These are phyloP conservation scores for Bassia scoparia DNA, from an alignment of 148 eudicot genomes.

Conservation along the genomic window DNA sequence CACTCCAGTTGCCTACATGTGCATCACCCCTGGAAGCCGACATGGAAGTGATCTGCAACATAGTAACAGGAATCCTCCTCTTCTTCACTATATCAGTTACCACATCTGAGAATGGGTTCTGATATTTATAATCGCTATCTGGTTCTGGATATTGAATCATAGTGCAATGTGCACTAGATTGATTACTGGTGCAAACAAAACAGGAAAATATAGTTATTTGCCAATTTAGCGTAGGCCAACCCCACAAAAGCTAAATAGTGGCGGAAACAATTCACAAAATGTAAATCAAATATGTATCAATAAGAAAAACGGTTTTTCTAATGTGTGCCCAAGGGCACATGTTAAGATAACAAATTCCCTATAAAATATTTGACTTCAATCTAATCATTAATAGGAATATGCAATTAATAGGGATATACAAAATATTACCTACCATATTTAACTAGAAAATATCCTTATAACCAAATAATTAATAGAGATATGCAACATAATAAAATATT, in stretches of 20 bases:
- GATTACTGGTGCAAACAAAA: conserved; percentile 40
- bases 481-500: too few species aligned
- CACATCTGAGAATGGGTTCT: conserved; percentile 43
- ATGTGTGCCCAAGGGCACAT: too few species aligned
- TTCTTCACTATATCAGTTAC: conserved; percentile 39
- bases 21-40: conserved; percentile 61
- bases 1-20: conserved; percentile 65
- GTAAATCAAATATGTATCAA: not conserved
- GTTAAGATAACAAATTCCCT: too few species aligned
- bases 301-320: too few species aligned
- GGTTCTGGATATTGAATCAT: conserved; percentile 45
- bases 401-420: too few species aligned
- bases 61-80: conserved; percentile 48
- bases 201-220: not conserved
- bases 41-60: conserved; percentile 57
- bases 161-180: conserved; percentile 39
- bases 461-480: too few species aligned
- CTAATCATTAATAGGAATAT: too few species aligned
- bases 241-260: not conserved
- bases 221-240: not conserved
- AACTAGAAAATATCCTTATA: too few species aligned
- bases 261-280: too few species aligned
- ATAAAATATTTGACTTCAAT: too few species aligned
- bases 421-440: too few species aligned
- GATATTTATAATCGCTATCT: conserved; percentile 31